These are phyloP conservation scores for Diaporthe velutina DNA, from an alignment of 2,329 filamentous ascomycete genomes.

Conservation along the genomic window DNA sequence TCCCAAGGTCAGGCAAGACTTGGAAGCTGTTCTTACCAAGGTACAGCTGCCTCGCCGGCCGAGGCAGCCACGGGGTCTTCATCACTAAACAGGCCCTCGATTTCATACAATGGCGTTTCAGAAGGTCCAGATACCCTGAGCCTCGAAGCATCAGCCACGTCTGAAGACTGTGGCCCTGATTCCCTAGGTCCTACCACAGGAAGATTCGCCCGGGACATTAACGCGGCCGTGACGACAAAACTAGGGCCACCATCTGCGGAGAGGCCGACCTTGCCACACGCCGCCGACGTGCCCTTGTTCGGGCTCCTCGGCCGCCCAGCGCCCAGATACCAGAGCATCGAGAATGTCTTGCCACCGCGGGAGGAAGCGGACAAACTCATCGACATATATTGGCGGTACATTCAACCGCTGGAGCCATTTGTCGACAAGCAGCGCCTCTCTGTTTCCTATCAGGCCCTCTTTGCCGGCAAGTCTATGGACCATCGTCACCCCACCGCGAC, in stretches of 20 bases:
- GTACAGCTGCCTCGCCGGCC: background rate
- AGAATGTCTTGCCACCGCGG: slow-evolving; percentile 59
- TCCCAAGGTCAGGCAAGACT: background rate
- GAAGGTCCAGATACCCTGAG: background rate
- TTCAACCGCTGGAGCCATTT: slow-evolving; percentile 61
- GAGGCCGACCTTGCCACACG: background rate
- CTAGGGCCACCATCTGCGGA: background rate
- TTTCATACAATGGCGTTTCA: background rate
- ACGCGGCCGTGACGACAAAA: slow-evolving; percentile 5
- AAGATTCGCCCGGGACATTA: background rate
- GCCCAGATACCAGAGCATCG: slow-evolving; percentile 12
- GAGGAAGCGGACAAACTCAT: slow-evolving; percentile 59
- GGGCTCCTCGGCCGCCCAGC: background rate
- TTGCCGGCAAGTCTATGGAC: slow-evolving; percentile 53
- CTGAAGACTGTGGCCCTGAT: slow-evolving; percentile 40
- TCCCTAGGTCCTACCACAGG: background rate
- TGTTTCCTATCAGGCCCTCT: slow-evolving; percentile 55
- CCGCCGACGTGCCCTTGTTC: background rate
- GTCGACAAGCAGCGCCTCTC: slow-evolving; percentile 54
- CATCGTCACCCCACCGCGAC: slow-evolving; percentile 44
- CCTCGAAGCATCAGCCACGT: background rate
- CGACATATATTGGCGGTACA: slow-evolving; percentile 60
- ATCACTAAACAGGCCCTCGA: background rate
- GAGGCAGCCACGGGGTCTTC: background rate
- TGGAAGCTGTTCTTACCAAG: background rate